Base-by-base conservation (phyloP, 1,284 basidiomycete species). In the Pascua guehoae region DNA sequence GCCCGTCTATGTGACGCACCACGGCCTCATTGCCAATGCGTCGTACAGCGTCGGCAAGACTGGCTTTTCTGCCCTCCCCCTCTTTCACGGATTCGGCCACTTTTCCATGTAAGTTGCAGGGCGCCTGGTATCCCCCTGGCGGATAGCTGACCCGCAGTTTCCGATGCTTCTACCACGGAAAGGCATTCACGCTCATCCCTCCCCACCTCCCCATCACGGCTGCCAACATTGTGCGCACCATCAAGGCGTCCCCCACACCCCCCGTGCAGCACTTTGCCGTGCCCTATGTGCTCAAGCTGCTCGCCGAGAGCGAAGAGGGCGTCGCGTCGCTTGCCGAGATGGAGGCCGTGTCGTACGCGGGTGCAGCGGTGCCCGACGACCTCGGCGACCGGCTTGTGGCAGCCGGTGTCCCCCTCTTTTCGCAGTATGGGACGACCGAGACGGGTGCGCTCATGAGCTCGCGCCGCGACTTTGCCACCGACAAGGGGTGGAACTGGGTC, bases 401-500 rank as follows among this genome's bases (percentile, higher is more conserved):
- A 0, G 75, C 79, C 18, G 82, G 82, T 1, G 80, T 86, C 5
- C 81, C 79, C 17, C 76, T 87, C 8, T 79, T 84, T 32, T 81
- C 82, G 12, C 77, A 81, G 41, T 83, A 83, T 63, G 85, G 85
- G 2, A 79, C 80, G 51, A 81, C 76, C 1, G 71, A 72, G 53
- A 73, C 71, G 10, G 74, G 74, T 39, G 68, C 69, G 4, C 61
- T 70, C 72, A 77, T 67, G 70, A 80, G 57, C 69, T 85, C 57
- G 74, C 84, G 79, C 79, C 81, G 64, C 44, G 85, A 82, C 60
- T 71, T 60, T 52, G 69, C 65, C 1, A 71, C 58, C 7, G 85
- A 87, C 75, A 83, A 82, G 61, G 80, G 71, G 17, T 87, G 86
- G 85, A 84, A 83, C 64, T 85, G 81, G 78, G 72, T 85, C 8